phyloP scores from a whole-genome alignment of 2,329 filamentous ascomycete species.

The Alternaria metachromatica region DNA sequence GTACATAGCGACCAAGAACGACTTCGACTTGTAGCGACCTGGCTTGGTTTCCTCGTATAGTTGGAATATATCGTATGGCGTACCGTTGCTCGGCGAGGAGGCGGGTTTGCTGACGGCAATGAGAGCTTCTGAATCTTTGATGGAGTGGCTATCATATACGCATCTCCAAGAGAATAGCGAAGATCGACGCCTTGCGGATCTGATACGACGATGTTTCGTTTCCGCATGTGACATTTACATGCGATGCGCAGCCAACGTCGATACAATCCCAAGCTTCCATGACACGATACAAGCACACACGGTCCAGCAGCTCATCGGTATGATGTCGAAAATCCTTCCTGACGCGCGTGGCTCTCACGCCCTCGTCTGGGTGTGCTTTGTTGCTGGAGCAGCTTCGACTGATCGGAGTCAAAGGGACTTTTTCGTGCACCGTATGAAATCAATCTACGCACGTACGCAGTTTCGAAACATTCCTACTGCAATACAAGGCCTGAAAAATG shows the following conservation, averaged over 20 bases:
- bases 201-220: constrained; percentile 21
- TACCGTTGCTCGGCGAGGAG: constrained; percentile 20
- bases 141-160: constrained; percentile 17
- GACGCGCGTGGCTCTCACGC: constrained; percentile 20
- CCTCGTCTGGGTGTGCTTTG: constrained; percentile 30
- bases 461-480: constrained; percentile 28
- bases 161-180: constrained; percentile 11
- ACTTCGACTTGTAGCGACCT: too few species aligned
- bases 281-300: not conserved
- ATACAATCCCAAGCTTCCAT: not conserved
- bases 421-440: constrained; percentile 21
- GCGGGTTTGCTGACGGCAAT: constrained; percentile 13
- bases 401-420: constrained; percentile 19
- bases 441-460: constrained; percentile 19
- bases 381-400: constrained; percentile 23
- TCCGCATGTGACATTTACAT: constrained; percentile 23
- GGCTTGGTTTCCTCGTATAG: too few species aligned
- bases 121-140: constrained; percentile 13
- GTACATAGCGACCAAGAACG: too few species aligned
- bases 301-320: constrained; percentile 15
- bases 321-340: constrained; percentile 15
- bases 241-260: constrained; percentile 12
- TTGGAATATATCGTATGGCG: too few species aligned
- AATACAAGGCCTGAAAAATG: constrained; percentile 14
- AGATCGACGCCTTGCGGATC: constrained; percentile 13